Evolutionary conservation across 169 alveolate genomes (phyloP).

Genomic region (Plasmodium berghei): DNA sequence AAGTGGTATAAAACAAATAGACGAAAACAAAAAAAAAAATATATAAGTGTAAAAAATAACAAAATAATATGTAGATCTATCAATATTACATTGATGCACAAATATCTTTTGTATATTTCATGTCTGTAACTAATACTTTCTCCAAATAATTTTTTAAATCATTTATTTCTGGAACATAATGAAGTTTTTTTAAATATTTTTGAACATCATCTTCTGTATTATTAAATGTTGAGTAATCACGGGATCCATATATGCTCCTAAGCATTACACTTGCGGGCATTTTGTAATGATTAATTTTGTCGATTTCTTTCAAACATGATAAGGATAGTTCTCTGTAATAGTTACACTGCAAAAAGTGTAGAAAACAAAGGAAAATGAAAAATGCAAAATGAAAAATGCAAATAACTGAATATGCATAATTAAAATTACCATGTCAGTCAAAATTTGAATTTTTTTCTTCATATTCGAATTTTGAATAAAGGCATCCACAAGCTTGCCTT

Average conservation of each 20-base stretch:
- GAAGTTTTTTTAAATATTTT: slow-evolving; percentile 51
- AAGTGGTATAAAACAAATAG: slow-evolving; percentile 1
- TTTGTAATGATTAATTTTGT: slow-evolving; percentile 41
- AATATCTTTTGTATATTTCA: slow-evolving; percentile 67
- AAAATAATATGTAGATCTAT: not conserved
- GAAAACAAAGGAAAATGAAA: not conserved
- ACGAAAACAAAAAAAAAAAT: slow-evolving; percentile 19
- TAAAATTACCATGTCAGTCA: slow-evolving; percentile 28
- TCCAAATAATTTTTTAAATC: slow-evolving; percentile 44
- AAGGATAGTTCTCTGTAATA: slow-evolving; percentile 53
- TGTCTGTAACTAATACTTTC: slow-evolving; percentile 46
- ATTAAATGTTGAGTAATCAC: slow-evolving; percentile 26
- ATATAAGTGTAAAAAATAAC: not conserved
- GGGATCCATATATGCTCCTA: slow-evolving; percentile 60
- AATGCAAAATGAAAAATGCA: not conserved
- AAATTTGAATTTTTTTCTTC: slow-evolving; percentile 35
- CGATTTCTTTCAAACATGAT: slow-evolving; percentile 69
- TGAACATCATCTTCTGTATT: slow-evolving; percentile 58
- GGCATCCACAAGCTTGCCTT: not conserved
- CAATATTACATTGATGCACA: slow-evolving; percentile 25
- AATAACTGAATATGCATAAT: not conserved
- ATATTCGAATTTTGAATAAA: slow-evolving; percentile 10
- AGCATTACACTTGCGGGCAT: slow-evolving; percentile 70
- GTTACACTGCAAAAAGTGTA: slow-evolving; percentile 28
- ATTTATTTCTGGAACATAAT: slow-evolving; percentile 56